Conservation (phyloP, 208 protist species). For the Acanthamoeba castellanii region DNA sequence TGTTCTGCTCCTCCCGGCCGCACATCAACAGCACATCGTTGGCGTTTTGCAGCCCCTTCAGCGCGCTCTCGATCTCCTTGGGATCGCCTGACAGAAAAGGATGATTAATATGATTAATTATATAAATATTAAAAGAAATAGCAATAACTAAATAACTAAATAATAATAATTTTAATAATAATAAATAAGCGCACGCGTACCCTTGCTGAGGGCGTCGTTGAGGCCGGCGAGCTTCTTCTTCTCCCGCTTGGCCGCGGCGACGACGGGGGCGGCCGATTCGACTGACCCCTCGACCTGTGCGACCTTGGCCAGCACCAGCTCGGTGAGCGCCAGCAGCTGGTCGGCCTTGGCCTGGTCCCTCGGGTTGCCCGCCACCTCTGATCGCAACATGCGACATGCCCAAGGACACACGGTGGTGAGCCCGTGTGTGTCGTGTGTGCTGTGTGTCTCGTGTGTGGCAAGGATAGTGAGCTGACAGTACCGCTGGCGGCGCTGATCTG, state of each 20-base stretch:
- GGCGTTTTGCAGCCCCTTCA: conserved; percentile 35
- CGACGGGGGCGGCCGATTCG: conserved; percentile 28
- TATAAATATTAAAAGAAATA: too few relatives aligned
- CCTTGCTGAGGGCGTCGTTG: not conserved
- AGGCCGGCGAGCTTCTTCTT: conserved; percentile 27
- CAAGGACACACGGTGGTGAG: not conserved
- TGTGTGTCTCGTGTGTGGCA: too few relatives aligned
- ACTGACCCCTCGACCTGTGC: not conserved
- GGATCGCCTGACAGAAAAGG: not conserved
- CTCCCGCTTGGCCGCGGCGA: conserved; percentile 8
- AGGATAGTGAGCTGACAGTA: not conserved
- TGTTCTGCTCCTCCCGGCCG: conserved; percentile 13
- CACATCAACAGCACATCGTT: conserved; percentile 7
- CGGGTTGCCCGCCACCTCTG: conserved; percentile 6
- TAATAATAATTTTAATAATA: not conserved
- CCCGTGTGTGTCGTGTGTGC: not conserved
- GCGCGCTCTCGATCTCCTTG: not conserved
- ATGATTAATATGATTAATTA: too few relatives aligned
- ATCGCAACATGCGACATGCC: not conserved
- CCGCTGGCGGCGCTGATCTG: conserved; percentile 34
- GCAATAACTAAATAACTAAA: not conserved
- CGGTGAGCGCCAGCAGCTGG: not conserved
- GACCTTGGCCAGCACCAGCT: not conserved
- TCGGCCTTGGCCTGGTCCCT: conserved; percentile 19
- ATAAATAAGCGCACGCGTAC: not conserved